These are phyloP conservation scores for Cryptosporidium meleagridis DNA, from an alignment of 169 alveolate species.

Conservation along the genomic window DNA sequence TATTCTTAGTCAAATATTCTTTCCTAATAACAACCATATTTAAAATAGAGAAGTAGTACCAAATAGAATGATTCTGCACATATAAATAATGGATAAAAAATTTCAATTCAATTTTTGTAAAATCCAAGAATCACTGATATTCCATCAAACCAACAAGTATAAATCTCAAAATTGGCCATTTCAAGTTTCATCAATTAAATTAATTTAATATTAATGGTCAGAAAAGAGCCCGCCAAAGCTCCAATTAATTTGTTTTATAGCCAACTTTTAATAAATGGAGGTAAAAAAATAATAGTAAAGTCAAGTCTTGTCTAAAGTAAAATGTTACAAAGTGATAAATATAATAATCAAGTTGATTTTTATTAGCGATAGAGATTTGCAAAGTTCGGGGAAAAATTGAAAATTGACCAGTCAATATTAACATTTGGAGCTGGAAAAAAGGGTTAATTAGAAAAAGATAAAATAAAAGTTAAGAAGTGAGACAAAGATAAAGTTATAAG, in stretches of 20 bases:
- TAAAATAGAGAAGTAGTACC: too few relatives aligned
- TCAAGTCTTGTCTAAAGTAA: background rate
- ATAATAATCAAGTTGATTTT: too few relatives aligned
- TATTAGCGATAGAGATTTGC: too few relatives aligned
- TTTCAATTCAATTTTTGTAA: too few relatives aligned
- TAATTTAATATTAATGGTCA: too few relatives aligned
- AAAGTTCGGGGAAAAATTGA: background rate
- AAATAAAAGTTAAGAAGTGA: background rate
- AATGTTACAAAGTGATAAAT: background rate
- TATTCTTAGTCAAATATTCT: conserved; percentile 49
- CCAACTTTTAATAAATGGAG: background rate
- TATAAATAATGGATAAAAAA: background rate
- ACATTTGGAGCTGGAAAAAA: background rate
- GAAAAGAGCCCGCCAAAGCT: background rate
- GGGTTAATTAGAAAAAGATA: background rate
- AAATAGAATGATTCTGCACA: background rate
- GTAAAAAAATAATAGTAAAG: background rate
- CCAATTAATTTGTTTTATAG: background rate
- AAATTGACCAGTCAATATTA: background rate
- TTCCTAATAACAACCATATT: conserved; percentile 58
- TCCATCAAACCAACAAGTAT: too few relatives aligned
- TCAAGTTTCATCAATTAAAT: background rate
- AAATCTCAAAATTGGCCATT: background rate
- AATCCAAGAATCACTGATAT: too few relatives aligned
- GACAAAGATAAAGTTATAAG: background rate